Base-by-base conservation (phyloP, 2,329 filamentous ascomycete species). In the Sporothrix luriei region DNA sequence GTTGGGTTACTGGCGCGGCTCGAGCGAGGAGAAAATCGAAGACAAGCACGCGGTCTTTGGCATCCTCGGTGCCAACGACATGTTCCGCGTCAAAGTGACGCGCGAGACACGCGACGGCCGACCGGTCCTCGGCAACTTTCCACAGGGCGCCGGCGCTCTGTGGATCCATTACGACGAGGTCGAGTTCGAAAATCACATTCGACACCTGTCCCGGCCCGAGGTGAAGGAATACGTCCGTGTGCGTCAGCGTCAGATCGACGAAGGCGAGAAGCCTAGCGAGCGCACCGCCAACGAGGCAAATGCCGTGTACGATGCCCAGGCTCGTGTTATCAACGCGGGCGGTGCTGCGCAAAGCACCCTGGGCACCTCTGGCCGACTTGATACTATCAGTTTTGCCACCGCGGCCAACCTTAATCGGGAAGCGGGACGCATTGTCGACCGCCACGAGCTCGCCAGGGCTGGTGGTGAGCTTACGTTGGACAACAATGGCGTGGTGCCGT, bases 121-220 rank as follows among this genome's bases (percentile, higher is more conserved):
- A 0, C 83, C 82, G 40, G 79, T 87, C 0, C 80, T 85, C 43
- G 87, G 85, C 48, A 89, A 89, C 75, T 89, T 88, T 68, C 88
- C 88, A 0, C 77, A 77, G 2, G 87, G 87, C 1, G 84, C 87
- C 1, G 87, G 87, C 14, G 86, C 84, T 1, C 76, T 89, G 0
- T 90, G 87, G 87, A 86, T 90, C 49, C 78, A 83, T 6, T 89
- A 87, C 72, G 86, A 90, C 16, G 86, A 90, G 65, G 85, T 88
- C 13, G 82, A 83, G 46, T 84, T 89, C 29, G 83, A 89, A 29
- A 79, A 82, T 1, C 86, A 89, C 64, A 79, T 90, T 0, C 76
- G 79, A n/a, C 73, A 78, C 1, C 77, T 89, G 0, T 82, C 77
- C 4, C 79, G 87, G 11, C 79, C 81, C 1, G 87, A 90, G 72